These are phyloP conservation scores for Pseudocercospora pini-densiflorae DNA, from an alignment of 2,329 filamentous ascomycete species.

Conservation along the genomic window DNA sequence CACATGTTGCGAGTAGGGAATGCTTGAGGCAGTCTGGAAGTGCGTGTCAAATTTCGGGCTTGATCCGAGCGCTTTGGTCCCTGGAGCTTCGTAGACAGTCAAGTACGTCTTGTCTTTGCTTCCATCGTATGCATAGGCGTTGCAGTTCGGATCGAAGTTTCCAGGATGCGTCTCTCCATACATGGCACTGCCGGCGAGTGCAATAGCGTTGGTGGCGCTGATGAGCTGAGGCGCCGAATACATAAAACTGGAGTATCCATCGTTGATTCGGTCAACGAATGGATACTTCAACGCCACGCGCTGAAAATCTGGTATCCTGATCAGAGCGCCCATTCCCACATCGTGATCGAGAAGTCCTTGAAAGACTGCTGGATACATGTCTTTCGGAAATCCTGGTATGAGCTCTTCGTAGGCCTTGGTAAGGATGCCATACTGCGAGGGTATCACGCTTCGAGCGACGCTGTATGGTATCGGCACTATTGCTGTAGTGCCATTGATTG, in stretches of 20 bases:
- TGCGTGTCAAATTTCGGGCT: slow-evolving; percentile 12
- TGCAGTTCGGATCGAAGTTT: slow-evolving; percentile 19
- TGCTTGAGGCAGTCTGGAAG: slow-evolving; percentile 9
- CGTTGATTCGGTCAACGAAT: slow-evolving; percentile 22
- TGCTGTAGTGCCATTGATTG: slow-evolving; percentile 25
- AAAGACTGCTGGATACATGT: slow-evolving; percentile 23
- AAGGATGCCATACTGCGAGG: slow-evolving; percentile 23
- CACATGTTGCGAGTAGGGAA: slow-evolving; percentile 15
- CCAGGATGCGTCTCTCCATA: slow-evolving; percentile 18
- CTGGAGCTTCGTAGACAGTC: slow-evolving; percentile 13
- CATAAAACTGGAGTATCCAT: slow-evolving; percentile 22
- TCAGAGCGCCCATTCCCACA: slow-evolving; percentile 8
- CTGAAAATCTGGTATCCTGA: slow-evolving; percentile 23
- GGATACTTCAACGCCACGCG: slow-evolving; percentile 17
- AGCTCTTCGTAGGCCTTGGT: slow-evolving; percentile 19
- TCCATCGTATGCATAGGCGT: slow-evolving; percentile 18
- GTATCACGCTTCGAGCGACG: slow-evolving; percentile 20
- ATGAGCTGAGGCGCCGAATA: slow-evolving; percentile 20
- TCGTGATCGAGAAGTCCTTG: slow-evolving; percentile 21
- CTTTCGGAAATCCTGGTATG: slow-evolving; percentile 17
- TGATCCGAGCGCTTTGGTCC: slow-evolving; percentile 9
- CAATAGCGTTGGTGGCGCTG: slow-evolving; percentile 12
- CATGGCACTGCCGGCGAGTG: slow-evolving; percentile 7
- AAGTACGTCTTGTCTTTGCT: slow-evolving; percentile 11
- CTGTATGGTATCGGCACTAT: slow-evolving; percentile 25